Conservation (phyloP, 1,284 basidiomycete genomes). For the Neonothopanus nambi region DNA sequence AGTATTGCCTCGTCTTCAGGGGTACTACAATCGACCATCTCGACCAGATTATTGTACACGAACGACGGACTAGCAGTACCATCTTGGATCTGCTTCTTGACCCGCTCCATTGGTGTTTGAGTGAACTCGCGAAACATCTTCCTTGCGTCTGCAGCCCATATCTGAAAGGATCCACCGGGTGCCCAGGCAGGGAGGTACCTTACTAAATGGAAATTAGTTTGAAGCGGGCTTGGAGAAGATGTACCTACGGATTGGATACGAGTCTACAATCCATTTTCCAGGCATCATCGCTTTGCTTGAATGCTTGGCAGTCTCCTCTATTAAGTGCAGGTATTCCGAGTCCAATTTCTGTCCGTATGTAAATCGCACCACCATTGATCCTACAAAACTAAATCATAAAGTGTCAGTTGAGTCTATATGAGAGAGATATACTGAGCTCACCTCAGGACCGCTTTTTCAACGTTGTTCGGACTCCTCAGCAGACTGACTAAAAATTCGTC, state of each 20-base stretch:
- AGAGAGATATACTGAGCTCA: background rate
- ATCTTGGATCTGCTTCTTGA: too few species aligned
- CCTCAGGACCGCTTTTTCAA: background rate
- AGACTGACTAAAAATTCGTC: background rate
- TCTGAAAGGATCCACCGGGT: background rate
- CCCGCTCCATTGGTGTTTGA: too few species aligned
- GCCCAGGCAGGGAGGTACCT: background rate
- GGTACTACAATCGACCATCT: too few species aligned
- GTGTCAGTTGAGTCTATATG: background rate
- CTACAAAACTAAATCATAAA: background rate
- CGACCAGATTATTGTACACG: too few species aligned
- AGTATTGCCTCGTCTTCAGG: too few species aligned
- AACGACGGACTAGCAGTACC: too few species aligned
- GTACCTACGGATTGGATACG: background rate
- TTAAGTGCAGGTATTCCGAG: too few species aligned
- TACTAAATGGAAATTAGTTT: background rate
- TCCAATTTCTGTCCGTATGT: too few species aligned
- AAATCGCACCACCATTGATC: slow-evolving; percentile 1
- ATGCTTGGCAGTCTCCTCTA: too few species aligned
- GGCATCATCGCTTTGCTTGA: too few species aligned
- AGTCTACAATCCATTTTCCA: background rate
- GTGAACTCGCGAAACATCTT: too few species aligned
- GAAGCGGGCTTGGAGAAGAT: background rate
- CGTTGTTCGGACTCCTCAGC: background rate
- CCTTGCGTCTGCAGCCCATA: too few species aligned